Evolutionary conservation across 495 filamentous ascomycete genomes (phyloP), one percentile per base, ranked within the genome.

Genomic region (Neurospora sp.): DNA sequence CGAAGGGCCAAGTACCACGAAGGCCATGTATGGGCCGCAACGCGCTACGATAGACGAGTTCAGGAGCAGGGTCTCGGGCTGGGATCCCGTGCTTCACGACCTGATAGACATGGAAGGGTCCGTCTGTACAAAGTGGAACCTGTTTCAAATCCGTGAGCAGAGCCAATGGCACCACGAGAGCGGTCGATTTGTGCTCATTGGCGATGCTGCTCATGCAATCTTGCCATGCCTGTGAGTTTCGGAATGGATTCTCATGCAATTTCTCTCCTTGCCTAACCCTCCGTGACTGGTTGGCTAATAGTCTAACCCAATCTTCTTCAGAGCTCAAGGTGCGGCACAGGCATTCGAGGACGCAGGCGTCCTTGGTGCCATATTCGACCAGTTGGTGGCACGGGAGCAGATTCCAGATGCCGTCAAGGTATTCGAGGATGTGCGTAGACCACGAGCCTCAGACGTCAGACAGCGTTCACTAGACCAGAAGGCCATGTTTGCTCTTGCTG

Each of bases 191-290:
- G 70, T 42, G 14, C 74, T 75, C n/a, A 73, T 75, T 42, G 74
- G 74, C 38, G 74, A 75, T 41, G 71, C 71, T n/a, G 71, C 71
- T 20, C 74, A 75, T 68, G 71, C 74, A 48, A 73, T 75, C 38
- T 61, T 70, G 11, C 72, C 72, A 10, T 73, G 70, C 68, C 59
- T 75, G 68, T 40, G 39, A 40, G 20, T 71, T 71, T 71, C 27
- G 37, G 35, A 40, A 71, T 40, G 38, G 10, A 71, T 53, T 48
- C 70, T 46, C 37, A 31, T 22, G 12, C 69, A 70, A 40, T 70
- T 40, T 42, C 39, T 42, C 69, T 70, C 69, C 35, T 70, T 70
- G 35, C 16, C 69, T 69, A 69, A 70, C 40, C 40, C 39, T 40
- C 39, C 39, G n/a, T 61, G n/a, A 20, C n/a, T 61, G 48, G n/a